Base-by-base conservation (phyloP, 1,284 basidiomycete species). In the Ustilago esculenta region DNA sequence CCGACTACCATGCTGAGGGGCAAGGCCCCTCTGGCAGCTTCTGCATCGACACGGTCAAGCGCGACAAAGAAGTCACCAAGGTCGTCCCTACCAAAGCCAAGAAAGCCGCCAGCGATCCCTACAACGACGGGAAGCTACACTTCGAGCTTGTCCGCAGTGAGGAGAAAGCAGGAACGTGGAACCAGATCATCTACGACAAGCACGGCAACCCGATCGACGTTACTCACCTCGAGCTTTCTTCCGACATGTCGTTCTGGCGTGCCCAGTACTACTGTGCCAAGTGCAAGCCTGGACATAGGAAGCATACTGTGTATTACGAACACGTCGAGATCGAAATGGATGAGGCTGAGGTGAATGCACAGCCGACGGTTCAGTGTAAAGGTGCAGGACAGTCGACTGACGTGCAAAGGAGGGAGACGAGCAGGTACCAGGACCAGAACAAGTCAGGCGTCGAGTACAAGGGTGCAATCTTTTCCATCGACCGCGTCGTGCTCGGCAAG, bases 311-410 rank as follows among this genome's bases (percentile, higher is more conserved):
- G 15, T 12, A 29, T n/a, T 67, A 67, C 45, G 64, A 67, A 36
- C n/a, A 60, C 15, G 48, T 67, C 40, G 64, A 67, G 53, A 60
- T 67, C 44, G 64, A 67, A 30, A 30, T 60, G n/a, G 57, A 67
- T 27, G 35, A 34, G 14, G 14, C 24, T 8, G 33, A 60, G 21
- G 45, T 42, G 27, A 23, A 45, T 10, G 20, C 11, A 10, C 8
- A 18, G n/a, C 57, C 53, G 1, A 20, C 20, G 6, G 37, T 67
- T 17, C 24, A 48, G 44, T 67, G 64, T 24, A 30, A 56, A 18
- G 64, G 64, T n/a, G 8, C 37, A 10, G 64, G 52, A 0, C 10
- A 37, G 29, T 34, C 52, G 39, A 52, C 64, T 36, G 43, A 52
- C 17, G 57, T 56, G 5, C 64, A 56, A 24, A 55, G 53, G 57